phyloP scores from a whole-genome alignment of 2,329 filamentous ascomycete species.

The Dactylonectria estremocensis region DNA sequence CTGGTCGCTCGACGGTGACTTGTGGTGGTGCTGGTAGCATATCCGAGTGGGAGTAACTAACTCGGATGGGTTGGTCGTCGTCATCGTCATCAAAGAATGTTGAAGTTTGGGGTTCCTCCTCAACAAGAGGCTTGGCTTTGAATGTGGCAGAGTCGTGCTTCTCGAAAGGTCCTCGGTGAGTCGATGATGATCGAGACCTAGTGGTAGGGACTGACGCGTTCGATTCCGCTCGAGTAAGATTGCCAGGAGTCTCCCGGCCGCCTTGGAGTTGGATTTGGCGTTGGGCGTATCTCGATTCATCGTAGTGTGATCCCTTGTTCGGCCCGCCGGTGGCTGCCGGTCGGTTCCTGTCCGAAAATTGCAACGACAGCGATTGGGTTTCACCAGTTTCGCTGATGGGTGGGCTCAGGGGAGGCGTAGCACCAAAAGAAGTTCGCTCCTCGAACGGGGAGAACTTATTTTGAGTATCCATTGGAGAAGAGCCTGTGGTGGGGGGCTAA shows the following conservation, averaged over 20 bases:
- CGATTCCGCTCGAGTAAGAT: constrained; percentile 62
- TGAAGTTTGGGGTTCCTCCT: constrained; percentile 52
- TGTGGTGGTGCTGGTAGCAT: constrained; percentile 51
- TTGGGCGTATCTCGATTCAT: constrained; percentile 88
- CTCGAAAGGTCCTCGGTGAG: constrained; percentile 55
- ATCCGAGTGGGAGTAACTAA: constrained; percentile 14
- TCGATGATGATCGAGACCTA: constrained; percentile 65
- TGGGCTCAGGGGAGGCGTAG: constrained; percentile 60
- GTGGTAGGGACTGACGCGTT: constrained; percentile 57
- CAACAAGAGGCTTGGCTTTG: constrained; percentile 49
- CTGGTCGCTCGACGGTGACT: constrained; percentile 62
- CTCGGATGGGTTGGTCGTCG: constrained; percentile 52
- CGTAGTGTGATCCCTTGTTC: constrained; percentile 81
- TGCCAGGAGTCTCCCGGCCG: constrained; percentile 75
- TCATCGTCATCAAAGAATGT: constrained; percentile 64
- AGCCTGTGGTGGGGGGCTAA: constrained; percentile 64
- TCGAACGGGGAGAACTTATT: constrained; percentile 55
- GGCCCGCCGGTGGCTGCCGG: constrained; percentile 78
- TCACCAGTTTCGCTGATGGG: constrained; percentile 82
- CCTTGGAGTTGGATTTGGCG: constrained; percentile 86
- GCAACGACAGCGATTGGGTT: constrained; percentile 74
- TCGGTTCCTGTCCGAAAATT: constrained; percentile 85
- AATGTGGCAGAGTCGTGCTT: constrained; percentile 49
- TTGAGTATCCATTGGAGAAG: constrained; percentile 57
- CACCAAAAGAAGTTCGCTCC: constrained; percentile 51